Percentiles rank a stretch among this genome's conserved stretches.
Conservation (phyloP, 208 protist species). For the Leishmania amazonensis region DNA sequence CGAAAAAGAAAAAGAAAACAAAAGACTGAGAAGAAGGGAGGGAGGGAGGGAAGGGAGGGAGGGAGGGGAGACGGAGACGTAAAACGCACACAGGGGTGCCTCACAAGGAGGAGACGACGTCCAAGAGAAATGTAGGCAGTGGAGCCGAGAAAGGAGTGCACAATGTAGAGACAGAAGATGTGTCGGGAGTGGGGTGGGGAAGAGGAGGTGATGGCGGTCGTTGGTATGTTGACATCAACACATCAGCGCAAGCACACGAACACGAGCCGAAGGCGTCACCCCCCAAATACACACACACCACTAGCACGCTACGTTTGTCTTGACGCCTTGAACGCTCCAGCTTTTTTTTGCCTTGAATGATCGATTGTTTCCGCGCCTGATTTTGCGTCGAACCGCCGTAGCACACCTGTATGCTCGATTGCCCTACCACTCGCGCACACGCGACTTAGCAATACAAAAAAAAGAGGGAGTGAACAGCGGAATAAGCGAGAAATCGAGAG, state of each 20-base stretch:
- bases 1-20: background rate
- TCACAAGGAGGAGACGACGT: background rate
- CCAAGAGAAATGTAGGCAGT: background rate
- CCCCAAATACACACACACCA: background rate
- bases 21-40: conserved; percentile 17
- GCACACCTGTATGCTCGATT: background rate
- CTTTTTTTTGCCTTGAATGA: background rate
- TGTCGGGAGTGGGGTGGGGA: background rate
- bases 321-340: background rate
- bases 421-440: background rate
- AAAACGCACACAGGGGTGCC: background rate
- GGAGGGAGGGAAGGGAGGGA: background rate
- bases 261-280: background rate
- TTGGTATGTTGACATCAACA: background rate
- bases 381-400: background rate
- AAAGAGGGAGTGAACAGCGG: conserved; percentile 19
- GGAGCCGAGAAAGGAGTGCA: background rate
- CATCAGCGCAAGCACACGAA: conserved; percentile 7
- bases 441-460: background rate
- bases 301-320: background rate
- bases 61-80: background rate
- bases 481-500: background rate
- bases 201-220: background rate
- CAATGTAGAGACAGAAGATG: background rate
- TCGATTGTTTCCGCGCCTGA: background rate